Conservation (phyloP, 2,329 filamentous ascomycete species). For the Botrytis cinerea region DNA sequence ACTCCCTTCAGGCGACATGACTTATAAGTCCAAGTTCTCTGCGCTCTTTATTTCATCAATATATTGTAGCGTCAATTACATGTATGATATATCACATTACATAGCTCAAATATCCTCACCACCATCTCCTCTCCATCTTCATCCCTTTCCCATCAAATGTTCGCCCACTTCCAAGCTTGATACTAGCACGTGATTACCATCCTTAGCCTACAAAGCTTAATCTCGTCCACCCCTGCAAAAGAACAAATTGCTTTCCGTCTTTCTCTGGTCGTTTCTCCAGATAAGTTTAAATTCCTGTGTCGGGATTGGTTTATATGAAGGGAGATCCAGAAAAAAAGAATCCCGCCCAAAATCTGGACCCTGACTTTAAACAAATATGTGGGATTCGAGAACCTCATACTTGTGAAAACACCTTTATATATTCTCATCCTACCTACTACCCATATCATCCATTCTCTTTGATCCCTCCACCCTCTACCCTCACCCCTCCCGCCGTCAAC, state of each 20-base stretch:
- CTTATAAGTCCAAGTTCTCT: background rate
- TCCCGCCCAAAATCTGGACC: conserved; percentile 21
- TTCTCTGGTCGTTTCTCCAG: conserved; percentile 1
- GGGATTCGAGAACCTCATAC: conserved; percentile 16
- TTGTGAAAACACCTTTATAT: background rate
- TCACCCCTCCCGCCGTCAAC: background rate
- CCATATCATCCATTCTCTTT: background rate
- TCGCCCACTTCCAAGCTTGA: background rate
- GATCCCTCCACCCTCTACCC: background rate
- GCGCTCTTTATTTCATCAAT: background rate
- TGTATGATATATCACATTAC: background rate
- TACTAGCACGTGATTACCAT: background rate
- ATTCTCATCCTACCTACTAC: background rate
- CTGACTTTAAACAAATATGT: conserved; percentile 9
- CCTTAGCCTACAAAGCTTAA: conserved; percentile 10
- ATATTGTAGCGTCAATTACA: background rate
- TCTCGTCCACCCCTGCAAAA: conserved; percentile 7
- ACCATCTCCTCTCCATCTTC: background rate
- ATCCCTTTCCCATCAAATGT: background rate
- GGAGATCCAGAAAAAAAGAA: conserved; percentile 17
- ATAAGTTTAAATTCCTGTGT: conserved; percentile 26
- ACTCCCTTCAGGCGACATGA: too few relatives aligned
- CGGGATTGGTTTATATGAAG: conserved; percentile 5
- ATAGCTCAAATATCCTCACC: too few relatives aligned
- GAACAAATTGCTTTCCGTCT: conserved; percentile 16